Evolutionary conservation across 495 filamentous ascomycete species (phyloP), one percentile per base, ranked within the genome.

Genomic region (Hypoxylon perforatum): DNA sequence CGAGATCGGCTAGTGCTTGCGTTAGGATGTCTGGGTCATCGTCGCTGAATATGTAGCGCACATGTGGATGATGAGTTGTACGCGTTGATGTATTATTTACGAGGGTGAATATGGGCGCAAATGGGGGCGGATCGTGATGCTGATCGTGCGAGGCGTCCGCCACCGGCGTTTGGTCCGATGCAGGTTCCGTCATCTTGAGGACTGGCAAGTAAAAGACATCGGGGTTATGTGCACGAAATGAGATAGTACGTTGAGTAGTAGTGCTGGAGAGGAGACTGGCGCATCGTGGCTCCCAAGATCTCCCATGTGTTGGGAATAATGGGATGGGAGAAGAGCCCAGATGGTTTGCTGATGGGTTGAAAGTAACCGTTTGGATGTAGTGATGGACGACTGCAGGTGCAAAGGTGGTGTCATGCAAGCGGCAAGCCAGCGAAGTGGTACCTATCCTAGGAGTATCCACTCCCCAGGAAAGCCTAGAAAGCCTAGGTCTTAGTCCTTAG

Each of bases 21-120:
- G 89, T 90, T 28, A 92, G 76, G 44, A 89, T 79, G 9, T 91
- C 89, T 9, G 82, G 80, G 59, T 88, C 86, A 76, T 96, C 92
- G 71, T 94, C 90, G 65, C 84, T 85, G 79, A 96, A 98, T 61
- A 97, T 86, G 79, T 98, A 98, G 82, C 94, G 92, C 2, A 97
- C 88, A 39, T 84, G 87, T 63, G 96, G 94, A 76, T 94, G 84
- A 77, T 92, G 80, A 8, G 82, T 83, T 47, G 84, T 84, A 23
- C 79, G 79, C 12, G 76, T 80, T 15, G 75, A 78, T 14, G 80
- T 67, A 71, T 88, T 86, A 59, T 85, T 78, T 63, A 92, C 77
- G 38, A 92, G 79, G 8, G 87, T 82, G 76, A 91, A 92, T 78
- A 90, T 82, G 21, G 89, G 87, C 39, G 79, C 74, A 79, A 92